Evolutionary conservation across 345 rosid species (phyloP), one percentile per base, ranked within the genome.

Genomic region (Citrus medica): DNA sequence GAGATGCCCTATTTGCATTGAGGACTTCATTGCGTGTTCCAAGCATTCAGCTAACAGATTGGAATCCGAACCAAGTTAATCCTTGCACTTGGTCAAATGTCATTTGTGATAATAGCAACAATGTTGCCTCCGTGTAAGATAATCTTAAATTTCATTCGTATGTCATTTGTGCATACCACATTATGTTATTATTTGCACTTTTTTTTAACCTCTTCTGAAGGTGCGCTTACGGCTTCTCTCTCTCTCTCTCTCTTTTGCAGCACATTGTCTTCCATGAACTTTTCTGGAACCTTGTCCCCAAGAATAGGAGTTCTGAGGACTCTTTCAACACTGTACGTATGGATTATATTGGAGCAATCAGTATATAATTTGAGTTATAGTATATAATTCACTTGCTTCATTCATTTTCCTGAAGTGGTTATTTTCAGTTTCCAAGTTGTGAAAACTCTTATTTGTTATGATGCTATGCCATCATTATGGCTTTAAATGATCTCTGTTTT

Each of bases 41-140:
- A 28, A 65, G 19, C 24, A 67, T 62, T 82, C 93, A 89, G 82
- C 89, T 96, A 67, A 9, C 25, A 33, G 95, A 96, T 79, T 96
- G 99, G 98, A 94, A 90, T 73, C 95, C 76, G 82, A 85, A 88
- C 79, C 97, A 70, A 88, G 97, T 94, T 79, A 91, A 90, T 67
- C 98, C 98, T 35, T 94, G 98, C 88, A 92, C 98, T 73, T 96
- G 99, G 99, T 78, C 97, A 9, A 89, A 89, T 82, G 91, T 96
- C 28, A 85, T 73, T 46, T 94, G 98, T 79, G 93, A 91, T 82
- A 2, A 37, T 56, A 85, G 64, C 62, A 67, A 79, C 75, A 80
- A 78, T 73, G 98, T 96, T 72, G 53, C 78, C 77, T 96, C 99
- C 53, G 84, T 96, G 99, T 94, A 84, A 88, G 97, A 81, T 69